phyloP scores from a whole-genome alignment of 768 basidiomycete genomes.

The Russula olivacea region DNA sequence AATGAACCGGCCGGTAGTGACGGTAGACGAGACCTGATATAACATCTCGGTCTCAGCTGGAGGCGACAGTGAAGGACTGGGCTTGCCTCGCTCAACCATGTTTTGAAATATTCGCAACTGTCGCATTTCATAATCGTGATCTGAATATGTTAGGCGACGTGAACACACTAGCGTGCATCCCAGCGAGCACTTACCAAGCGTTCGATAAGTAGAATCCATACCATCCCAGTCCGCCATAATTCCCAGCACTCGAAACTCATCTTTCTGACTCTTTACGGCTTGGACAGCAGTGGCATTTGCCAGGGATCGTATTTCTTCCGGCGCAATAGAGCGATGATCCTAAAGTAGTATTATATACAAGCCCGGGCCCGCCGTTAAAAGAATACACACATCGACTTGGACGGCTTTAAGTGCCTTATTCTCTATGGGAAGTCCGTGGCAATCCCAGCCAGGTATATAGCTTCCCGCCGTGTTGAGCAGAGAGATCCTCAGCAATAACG shows the following conservation, averaged over 20 bases:
- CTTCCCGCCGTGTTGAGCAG: slow-evolving; percentile 37
- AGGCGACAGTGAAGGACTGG: not conserved
- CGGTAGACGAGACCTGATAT: slow-evolving; percentile 70
- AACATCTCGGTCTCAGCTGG: not conserved
- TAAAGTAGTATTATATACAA: slow-evolving; percentile 30
- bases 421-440: slow-evolving; percentile 95
- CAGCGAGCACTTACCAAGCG: slow-evolving; percentile 53
- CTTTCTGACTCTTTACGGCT: slow-evolving; percentile 69
- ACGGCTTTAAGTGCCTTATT: slow-evolving; percentile 83
- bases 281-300: slow-evolving; percentile 67
- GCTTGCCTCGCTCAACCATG: slow-evolving; percentile 79
- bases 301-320: slow-evolving; percentile 57
- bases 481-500: slow-evolving; percentile 1
- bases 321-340: slow-evolving; percentile 50
- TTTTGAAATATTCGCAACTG: slow-evolving; percentile 79
- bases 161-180: not conserved
- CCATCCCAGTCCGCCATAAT: slow-evolving; percentile 89
- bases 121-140: slow-evolving; percentile 80
- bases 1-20: slow-evolving; percentile 85
- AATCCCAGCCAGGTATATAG: slow-evolving; percentile 96
- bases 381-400: slow-evolving; percentile 41
- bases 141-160: slow-evolving; percentile 36
- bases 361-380: not conserved
- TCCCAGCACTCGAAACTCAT: slow-evolving; percentile 74
- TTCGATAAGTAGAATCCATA: slow-evolving; percentile 66